Percentiles rank a stretch among this genome's conserved stretches.
These are phyloP conservation scores for Oehlia diaphana DNA, from an alignment of 192 early-diverging fungal species.

Conservation along the genomic window DNA sequence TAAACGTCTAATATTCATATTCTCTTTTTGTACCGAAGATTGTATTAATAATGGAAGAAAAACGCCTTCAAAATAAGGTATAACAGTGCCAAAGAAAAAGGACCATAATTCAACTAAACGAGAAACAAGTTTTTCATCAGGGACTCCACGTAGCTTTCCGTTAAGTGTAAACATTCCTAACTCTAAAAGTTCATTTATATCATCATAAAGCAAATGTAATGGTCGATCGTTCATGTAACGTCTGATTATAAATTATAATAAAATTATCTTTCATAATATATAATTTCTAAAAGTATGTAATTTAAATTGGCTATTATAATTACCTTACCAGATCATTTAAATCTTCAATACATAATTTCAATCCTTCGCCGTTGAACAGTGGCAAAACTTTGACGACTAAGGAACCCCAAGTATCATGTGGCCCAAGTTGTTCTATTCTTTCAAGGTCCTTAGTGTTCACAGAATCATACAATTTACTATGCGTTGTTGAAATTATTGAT, in stretches of 20 bases:
- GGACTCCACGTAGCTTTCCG: constrained; percentile 63
- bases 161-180: constrained; percentile 68
- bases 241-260: constrained; percentile 26
- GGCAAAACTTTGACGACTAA: constrained; percentile 79
- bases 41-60: constrained; percentile 72
- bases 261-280: too few relatives aligned
- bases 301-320: background rate
- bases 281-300: too few relatives aligned
- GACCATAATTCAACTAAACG: constrained; percentile 78
- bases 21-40: background rate
- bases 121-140: constrained; percentile 64
- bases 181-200: constrained; percentile 60
- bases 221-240: constrained; percentile 44
- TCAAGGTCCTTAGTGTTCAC: background rate
- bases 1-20: constrained; percentile 50
- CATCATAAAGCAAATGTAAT: constrained; percentile 46
- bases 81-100: constrained; percentile 75
- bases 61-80: constrained; percentile 85
- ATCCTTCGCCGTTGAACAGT: constrained; percentile 82
- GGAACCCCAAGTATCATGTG: constrained; percentile 68
- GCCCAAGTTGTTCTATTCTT: background rate
- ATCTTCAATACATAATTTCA: constrained; percentile 83
- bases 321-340: constrained; percentile 77
- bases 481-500: background rate
- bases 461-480: background rate